Percentiles rank a stretch among this genome's conserved stretches.
Conservation (phyloP, 116 monocot species). For the Trichopus zeylanicus region DNA sequence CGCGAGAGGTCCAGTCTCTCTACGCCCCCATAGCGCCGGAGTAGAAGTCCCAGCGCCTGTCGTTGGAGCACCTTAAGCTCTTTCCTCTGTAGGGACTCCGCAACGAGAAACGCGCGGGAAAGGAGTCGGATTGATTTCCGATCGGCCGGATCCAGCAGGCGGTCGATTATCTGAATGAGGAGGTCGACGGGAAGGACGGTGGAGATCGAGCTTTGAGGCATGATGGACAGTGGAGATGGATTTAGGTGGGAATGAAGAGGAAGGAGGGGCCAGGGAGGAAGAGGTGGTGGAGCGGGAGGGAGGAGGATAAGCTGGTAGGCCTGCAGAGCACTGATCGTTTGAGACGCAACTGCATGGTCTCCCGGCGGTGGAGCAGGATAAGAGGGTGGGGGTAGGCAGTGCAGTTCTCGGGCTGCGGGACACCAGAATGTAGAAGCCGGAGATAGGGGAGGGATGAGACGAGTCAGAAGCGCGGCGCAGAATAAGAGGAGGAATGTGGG, state of each 20-base stretch:
- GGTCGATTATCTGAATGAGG: conserved; percentile 46
- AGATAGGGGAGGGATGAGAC: neutral
- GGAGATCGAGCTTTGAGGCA: conserved; percentile 11
- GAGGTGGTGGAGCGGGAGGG: conserved; percentile 44
- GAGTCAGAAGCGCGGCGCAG: neutral
- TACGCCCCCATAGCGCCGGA: conserved; percentile 35
- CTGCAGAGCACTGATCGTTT: conserved; percentile 17
- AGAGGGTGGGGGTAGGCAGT: no score
- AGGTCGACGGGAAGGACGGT: conserved; percentile 52
- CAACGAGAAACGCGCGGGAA: conserved; percentile 34
- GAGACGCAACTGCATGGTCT: conserved; percentile 20
- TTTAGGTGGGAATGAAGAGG: conserved; percentile 72
- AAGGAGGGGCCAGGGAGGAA: conserved; percentile 48
- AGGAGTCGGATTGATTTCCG: conserved; percentile 57
- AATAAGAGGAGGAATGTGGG: neutral
- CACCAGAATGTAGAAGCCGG: conserved; percentile 1
- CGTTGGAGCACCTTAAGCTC: conserved; percentile 24
- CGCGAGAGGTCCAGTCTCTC: conserved; percentile 55
- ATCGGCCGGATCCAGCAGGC: conserved; percentile 32
- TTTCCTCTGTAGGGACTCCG: conserved; percentile 38
- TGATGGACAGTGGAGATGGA: neutral
- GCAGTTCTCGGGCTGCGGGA: neutral
- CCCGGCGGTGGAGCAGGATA: neutral
- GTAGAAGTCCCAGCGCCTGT: conserved; percentile 24
- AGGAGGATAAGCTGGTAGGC: conserved; percentile 23